These are phyloP conservation scores for Microsporum ferrugineum DNA, from an alignment of 2,329 filamentous ascomycete genomes.

Conservation along the genomic window DNA sequence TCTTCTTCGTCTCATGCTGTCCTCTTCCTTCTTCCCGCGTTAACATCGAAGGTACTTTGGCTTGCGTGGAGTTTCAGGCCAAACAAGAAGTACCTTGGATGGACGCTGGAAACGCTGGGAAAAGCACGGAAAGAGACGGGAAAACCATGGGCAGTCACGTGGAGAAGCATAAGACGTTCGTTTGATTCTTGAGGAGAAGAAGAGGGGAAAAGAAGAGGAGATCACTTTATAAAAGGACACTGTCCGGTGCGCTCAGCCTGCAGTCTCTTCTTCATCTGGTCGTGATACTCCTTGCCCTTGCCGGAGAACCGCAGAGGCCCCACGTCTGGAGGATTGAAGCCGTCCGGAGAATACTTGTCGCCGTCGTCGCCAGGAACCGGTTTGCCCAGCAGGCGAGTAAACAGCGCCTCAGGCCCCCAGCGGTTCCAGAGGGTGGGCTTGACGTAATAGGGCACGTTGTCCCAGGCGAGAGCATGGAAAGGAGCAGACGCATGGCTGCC, in stretches of 20 bases:
- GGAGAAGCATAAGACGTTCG: not conserved
- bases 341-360: slow-evolving; percentile 38
- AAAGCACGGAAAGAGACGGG: not conserved
- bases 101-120: not conserved
- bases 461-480: slow-evolving; percentile 42
- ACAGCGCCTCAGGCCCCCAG: slow-evolving; percentile 48
- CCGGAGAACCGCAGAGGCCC: slow-evolving; percentile 48
- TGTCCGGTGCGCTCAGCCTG: slow-evolving; percentile 29
- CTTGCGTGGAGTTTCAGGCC: not conserved
- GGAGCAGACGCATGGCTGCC: slow-evolving; percentile 44
- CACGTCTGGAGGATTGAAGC: slow-evolving; percentile 44
- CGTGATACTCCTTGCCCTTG: slow-evolving; percentile 42
- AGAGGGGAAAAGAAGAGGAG: not conserved
- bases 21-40: not conserved
- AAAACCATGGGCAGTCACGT: not conserved
- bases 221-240: slow-evolving; percentile 36
- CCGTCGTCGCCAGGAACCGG: slow-evolving; percentile 40
- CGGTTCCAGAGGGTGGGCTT: slow-evolving; percentile 49
- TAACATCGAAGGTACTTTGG: not conserved
- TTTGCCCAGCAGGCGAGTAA: slow-evolving; percentile 37
- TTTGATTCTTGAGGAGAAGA: not conserved
- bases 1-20: not conserved
- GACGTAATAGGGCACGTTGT: slow-evolving; percentile 55
- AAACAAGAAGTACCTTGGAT: not conserved
- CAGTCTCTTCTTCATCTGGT: slow-evolving; percentile 30